These are phyloP conservation scores for Endothia cerciana DNA, from an alignment of 2,329 filamentous ascomycete genomes.

Conservation along the genomic window DNA sequence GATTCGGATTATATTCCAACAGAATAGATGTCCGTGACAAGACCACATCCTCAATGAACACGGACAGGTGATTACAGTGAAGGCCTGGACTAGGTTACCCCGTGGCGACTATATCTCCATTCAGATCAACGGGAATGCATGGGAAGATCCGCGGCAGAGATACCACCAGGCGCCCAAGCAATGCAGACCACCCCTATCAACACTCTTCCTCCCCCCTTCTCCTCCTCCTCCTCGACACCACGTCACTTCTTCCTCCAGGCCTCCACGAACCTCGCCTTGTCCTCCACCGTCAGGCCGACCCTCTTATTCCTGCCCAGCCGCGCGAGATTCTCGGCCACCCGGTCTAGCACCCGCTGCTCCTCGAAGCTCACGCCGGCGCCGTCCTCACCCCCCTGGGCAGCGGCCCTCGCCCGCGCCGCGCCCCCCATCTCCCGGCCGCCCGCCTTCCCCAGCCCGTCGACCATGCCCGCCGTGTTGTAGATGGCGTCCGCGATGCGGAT, in stretches of 20 bases:
- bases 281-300: conserved; percentile 79
- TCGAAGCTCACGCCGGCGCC: conserved; percentile 44
- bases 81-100: background rate
- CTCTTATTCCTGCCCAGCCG: conserved; percentile 85
- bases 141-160: background rate
- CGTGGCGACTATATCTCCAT: background rate
- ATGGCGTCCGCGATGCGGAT: conserved; percentile 86
- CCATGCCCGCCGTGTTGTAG: conserved; percentile 50
- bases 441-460: conserved; percentile 38
- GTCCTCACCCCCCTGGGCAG: conserved; percentile 36
- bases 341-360: conserved; percentile 75
- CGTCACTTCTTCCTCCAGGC: conserved; percentile 55
- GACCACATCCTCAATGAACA: background rate
- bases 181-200: conserved; percentile 10
- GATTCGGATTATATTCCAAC: conserved; percentile 11
- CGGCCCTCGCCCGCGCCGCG: conserved; percentile 37
- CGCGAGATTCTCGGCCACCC: conserved; percentile 84
- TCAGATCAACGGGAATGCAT: background rate
- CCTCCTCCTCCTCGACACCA: conserved; percentile 35
- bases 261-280: conserved; percentile 82
- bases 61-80: background rate
- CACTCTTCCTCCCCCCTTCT: conserved; percentile 29
- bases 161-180: conserved; percentile 24
- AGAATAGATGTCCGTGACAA: background rate
- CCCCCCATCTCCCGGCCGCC: conserved; percentile 35